Evolutionary conservation across 2,329 filamentous ascomycete genomes (phyloP).

Genomic region (Paecilomyces formosus): DNA sequence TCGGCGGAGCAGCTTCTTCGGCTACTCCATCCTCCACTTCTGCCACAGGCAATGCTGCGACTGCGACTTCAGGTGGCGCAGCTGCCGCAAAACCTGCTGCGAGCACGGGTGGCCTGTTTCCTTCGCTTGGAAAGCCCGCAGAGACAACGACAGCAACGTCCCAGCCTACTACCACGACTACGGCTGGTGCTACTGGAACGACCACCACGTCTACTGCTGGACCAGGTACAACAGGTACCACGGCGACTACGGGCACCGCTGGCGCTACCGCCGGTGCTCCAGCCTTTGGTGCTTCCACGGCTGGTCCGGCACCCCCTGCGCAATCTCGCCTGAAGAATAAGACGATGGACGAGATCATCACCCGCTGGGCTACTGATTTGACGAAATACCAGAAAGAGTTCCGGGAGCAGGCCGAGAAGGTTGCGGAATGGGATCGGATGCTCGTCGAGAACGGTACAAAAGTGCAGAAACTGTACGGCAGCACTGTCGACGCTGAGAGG

Average conservation of each 20-base stretch:
- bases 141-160: constrained; percentile 19
- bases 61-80: constrained; percentile 14
- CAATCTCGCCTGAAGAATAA: constrained; percentile 93
- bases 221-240: constrained; percentile 20
- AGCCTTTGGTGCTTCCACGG: constrained; percentile 62
- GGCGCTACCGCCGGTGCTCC: constrained; percentile 22
- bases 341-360: constrained; percentile 98
- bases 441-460: constrained; percentile 92
- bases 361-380: constrained; percentile 88
- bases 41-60: constrained; percentile 18
- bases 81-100: constrained; percentile 19
- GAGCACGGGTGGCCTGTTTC: constrained; percentile 14
- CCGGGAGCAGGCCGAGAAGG: constrained; percentile 77
- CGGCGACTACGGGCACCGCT: constrained; percentile 23
- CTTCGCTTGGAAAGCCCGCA: constrained; percentile 20
- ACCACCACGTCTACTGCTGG: constrained; percentile 22
- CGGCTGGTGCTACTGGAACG: constrained; percentile 20
- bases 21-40: constrained; percentile 23
- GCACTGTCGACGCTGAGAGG: constrained; percentile 87
- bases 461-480: constrained; percentile 86
- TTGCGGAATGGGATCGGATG: constrained; percentile 84
- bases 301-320: constrained; percentile 68
- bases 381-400: constrained; percentile 97
- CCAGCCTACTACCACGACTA: constrained; percentile 24
- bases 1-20: constrained; percentile 22